Conservation (phyloP, 768 basidiomycete species). For the Nidularia pulvinata region DNA sequence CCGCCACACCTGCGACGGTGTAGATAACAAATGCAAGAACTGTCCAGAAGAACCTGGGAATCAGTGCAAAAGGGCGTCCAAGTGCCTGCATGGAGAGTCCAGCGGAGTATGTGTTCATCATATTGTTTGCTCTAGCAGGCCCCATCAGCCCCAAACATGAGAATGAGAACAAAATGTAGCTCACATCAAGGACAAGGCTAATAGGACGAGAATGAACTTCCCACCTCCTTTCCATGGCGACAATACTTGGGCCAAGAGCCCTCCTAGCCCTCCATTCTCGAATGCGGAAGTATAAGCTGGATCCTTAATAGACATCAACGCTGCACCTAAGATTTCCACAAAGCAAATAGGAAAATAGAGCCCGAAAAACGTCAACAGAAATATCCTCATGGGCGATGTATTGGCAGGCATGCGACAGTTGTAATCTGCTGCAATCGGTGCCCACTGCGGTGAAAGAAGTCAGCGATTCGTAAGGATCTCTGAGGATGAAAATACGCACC, state of each 20-base stretch:
- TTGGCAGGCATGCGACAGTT: not conserved
- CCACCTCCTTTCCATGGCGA: slow-evolving; percentile 40
- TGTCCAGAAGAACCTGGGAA: slow-evolving; percentile 1
- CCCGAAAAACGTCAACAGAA: not conserved
- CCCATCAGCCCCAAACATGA: not conserved
- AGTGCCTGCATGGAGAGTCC: slow-evolving; percentile 1
- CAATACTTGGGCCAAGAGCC: slow-evolving; percentile 39
- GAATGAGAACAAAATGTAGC: not conserved
- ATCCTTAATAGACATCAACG: slow-evolving; percentile 38
- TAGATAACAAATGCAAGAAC: not conserved
- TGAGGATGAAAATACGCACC: not conserved
- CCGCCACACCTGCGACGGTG: slow-evolving; percentile 1
- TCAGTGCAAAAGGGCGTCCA: not conserved
- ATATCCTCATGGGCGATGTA: not conserved
- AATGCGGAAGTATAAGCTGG: slow-evolving; percentile 37
- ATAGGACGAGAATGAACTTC: slow-evolving; percentile 29
- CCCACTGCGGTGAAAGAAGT: not conserved
- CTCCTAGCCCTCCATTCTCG: slow-evolving; percentile 36
- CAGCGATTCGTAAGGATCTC: not conserved
- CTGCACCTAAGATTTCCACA: slow-evolving; percentile 26
- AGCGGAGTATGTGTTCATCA: slow-evolving; percentile 1
- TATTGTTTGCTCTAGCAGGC: not conserved
- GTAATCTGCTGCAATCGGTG: not conserved
- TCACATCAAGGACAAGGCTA: not conserved
- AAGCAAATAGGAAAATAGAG: slow-evolving; percentile 1